phyloP scores from a whole-genome alignment of 495 filamentous ascomycete genomes.

The Daldinia vernicosa region DNA sequence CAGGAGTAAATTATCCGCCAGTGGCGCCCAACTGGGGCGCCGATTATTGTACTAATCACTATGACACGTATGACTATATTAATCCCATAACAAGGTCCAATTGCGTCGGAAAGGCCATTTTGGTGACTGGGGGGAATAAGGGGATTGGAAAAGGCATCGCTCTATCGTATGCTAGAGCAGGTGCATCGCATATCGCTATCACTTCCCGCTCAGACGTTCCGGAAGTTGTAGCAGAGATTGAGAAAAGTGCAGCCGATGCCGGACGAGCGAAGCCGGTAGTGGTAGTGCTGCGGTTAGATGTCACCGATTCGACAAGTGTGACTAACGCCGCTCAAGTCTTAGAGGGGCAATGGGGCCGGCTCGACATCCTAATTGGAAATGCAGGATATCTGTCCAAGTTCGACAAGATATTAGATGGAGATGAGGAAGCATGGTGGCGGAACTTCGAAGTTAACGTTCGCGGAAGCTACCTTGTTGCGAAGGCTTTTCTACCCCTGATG shows the following conservation, averaged over 20 bases:
- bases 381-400: slow-evolving; percentile 53
- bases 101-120: slow-evolving; percentile 49
- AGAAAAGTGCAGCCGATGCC: slow-evolving; percentile 48
- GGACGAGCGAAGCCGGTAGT: slow-evolving; percentile 49
- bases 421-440: slow-evolving; percentile 56
- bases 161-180: slow-evolving; percentile 55
- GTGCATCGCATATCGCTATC: slow-evolving; percentile 40
- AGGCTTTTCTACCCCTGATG: slow-evolving; percentile 56
- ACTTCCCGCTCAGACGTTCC: slow-evolving; percentile 52
- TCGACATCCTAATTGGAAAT: slow-evolving; percentile 64
- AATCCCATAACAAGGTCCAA: slow-evolving; percentile 38
- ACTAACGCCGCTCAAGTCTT: slow-evolving; percentile 39
- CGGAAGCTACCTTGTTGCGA: slow-evolving; percentile 43
- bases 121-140: slow-evolving; percentile 58
- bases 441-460: slow-evolving; percentile 57
- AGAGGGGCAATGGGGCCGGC: slow-evolving; percentile 38
- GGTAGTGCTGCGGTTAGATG: slow-evolving; percentile 52
- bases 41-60: slow-evolving; percentile 34
- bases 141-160: slow-evolving; percentile 58
- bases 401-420: slow-evolving; percentile 48
- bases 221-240: slow-evolving; percentile 45
- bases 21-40: slow-evolving; percentile 24
- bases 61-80: slow-evolving; percentile 58
- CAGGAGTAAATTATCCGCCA: slow-evolving; percentile 11
- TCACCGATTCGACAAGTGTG: slow-evolving; percentile 49